These are phyloP conservation scores for Cladosporium sphaerospermum DNA, from an alignment of 2,329 filamentous ascomycete genomes.

Conservation along the genomic window DNA sequence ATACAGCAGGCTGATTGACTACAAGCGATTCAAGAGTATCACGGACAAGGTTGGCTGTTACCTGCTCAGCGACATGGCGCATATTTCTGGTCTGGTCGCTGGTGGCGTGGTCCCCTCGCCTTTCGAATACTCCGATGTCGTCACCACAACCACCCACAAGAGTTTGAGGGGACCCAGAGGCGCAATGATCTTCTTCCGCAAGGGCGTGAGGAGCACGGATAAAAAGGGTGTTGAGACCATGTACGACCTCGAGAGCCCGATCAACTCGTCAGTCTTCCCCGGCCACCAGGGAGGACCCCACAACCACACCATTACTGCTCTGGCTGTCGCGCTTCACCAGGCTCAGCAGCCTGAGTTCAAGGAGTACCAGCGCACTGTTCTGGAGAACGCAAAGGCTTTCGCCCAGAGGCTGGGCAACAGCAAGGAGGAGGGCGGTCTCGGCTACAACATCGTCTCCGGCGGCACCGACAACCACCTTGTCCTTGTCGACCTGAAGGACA, in stretches of 20 bases:
- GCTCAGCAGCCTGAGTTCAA: slow-evolving; percentile 84
- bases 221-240: slow-evolving; percentile 78
- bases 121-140: slow-evolving; percentile 84
- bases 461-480: slow-evolving; percentile 98
- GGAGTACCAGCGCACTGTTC: slow-evolving; percentile 82
- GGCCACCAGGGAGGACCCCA: slow-evolving; percentile 97
- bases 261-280: slow-evolving; percentile 95
- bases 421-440: slow-evolving; percentile 70
- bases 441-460: slow-evolving; percentile 84
- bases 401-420: slow-evolving; percentile 59
- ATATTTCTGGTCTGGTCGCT: slow-evolving; percentile 90
- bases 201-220: slow-evolving; percentile 76
- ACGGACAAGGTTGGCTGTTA: slow-evolving; percentile 89
- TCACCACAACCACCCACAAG: slow-evolving; percentile 98
- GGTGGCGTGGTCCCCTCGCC: slow-evolving; percentile 86
- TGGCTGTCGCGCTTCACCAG: slow-evolving; percentile 92
- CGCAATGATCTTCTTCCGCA: slow-evolving; percentile 97
- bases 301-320: slow-evolving; percentile 96
- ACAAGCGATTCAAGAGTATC: slow-evolving; percentile 83
- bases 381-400: slow-evolving; percentile 85
- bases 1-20: slow-evolving; percentile 94
- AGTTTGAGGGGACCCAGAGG: slow-evolving; percentile 89
- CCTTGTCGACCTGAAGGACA: slow-evolving; percentile 82
- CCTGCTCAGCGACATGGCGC: slow-evolving; percentile 91
- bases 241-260: slow-evolving; percentile 87